Evolutionary conservation across 73 alveolate genomes (phyloP), one percentile per base, ranked within the genome.

Genomic region (Stentor coeruleus): DNA sequence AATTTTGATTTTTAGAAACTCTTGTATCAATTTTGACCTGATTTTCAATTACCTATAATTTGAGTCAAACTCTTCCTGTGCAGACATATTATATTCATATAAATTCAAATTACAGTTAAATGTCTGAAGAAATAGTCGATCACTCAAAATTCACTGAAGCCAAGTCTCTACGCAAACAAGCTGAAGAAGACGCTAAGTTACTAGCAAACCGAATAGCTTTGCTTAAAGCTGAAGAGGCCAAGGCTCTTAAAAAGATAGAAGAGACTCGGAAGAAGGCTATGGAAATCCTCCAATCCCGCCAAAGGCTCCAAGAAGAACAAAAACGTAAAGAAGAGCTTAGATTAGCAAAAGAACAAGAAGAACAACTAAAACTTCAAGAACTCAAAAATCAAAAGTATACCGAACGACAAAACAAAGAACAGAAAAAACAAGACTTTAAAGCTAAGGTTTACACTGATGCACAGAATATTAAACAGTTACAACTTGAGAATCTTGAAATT

Each of bases 181-280:
- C 58, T 15, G 87, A 83, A 31, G 30, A 37, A 39, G 89, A 83
- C 73, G 36, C 81, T 37, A 40, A n/a, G 49, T 31, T 83, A 59
- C 83, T 83, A 15, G 4, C 84, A 35, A 83, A 83, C 39, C 81
- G 89, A 35, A 83, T 83, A 58, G 20, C 55, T 1, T 11, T 83
- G 2, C 85, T 83, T 30, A 38, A 76, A 39, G 35, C n/a, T 4
- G 89, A 83, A 77, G 86, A 83, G 59, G 39, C 38, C 3, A 20
- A 40, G 26, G 39, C 84, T 4, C 31, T 14, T 33, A 83, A 83
- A 81, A 83, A 83, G 81, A 83, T 83, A 3, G 89, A 83, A 36
- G 86, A 40, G 14, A 40, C 89, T 36, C 74, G 83, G 26, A 38
- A 66, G 38, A 82, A 82, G 15, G 59, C 74, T 6, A 26, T 28